These are phyloP conservation scores for Brassica cretica DNA, from an alignment of 345 rosid species.

Conservation along the genomic window DNA sequence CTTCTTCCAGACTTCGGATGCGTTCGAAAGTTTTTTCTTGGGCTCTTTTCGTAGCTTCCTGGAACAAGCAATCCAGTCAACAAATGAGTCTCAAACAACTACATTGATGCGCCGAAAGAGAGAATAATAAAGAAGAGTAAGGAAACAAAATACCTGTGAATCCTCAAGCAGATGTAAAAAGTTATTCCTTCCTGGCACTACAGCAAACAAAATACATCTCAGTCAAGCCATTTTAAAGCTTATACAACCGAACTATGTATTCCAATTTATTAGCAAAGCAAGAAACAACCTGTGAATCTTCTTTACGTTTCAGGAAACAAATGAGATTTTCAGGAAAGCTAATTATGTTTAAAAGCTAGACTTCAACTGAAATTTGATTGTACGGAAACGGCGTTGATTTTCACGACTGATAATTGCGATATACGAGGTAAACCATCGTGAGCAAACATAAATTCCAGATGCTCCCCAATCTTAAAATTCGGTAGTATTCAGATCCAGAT, in stretches of 20 bases:
- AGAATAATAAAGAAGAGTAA: not conserved
- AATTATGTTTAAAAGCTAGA: slow-evolving; percentile 10
- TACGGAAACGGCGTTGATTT: not conserved
- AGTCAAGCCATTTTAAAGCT: slow-evolving; percentile 19
- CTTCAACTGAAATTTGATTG: not conserved
- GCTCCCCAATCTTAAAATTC: not conserved
- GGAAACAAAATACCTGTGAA: slow-evolving; percentile 61
- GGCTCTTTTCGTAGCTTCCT: slow-evolving; percentile 80
- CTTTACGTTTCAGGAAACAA: slow-evolving; percentile 11
- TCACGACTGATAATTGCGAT: not conserved
- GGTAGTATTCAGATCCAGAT: slow-evolving; percentile 12
- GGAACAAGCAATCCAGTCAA: slow-evolving; percentile 28
- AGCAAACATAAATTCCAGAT: not conserved
- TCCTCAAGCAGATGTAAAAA: slow-evolving; percentile 72
- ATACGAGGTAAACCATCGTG: not conserved
- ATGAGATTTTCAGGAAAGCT: slow-evolving; percentile 2
- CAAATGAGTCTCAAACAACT: slow-evolving; percentile 24
- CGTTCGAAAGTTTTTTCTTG: slow-evolving; percentile 75
- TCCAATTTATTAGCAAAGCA: slow-evolving; percentile 16
- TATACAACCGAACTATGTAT: slow-evolving; percentile 7
- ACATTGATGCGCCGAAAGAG: slow-evolving; percentile 16
- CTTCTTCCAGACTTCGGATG: slow-evolving; percentile 75
- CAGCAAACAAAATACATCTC: slow-evolving; percentile 32
- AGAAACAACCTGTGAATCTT: slow-evolving; percentile 11
- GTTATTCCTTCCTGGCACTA: slow-evolving; percentile 59